These are phyloP conservation scores for Lachnellula arida DNA, from an alignment of 2,329 filamentous ascomycete genomes.

Conservation along the genomic window DNA sequence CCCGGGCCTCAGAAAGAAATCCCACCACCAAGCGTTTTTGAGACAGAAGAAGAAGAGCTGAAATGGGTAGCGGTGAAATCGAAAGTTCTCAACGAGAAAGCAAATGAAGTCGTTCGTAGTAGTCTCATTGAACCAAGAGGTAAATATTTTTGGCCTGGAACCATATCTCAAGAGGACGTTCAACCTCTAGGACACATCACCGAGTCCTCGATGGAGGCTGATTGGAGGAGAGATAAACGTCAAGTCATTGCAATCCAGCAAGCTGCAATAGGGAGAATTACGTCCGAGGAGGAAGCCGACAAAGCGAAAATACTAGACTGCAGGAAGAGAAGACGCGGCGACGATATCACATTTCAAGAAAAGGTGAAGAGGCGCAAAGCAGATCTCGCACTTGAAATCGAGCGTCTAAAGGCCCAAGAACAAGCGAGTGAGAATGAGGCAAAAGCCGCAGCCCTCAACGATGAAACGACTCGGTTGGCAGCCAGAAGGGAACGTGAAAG, in stretches of 20 bases:
- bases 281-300: not conserved
- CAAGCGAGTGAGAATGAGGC: not conserved
- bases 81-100: not conserved
- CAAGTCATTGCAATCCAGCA: not conserved
- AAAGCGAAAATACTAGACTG: not conserved
- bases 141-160: not conserved
- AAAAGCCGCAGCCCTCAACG: not conserved
- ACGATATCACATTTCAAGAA: not conserved
- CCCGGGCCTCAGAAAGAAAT: not conserved
- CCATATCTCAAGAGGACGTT: not conserved
- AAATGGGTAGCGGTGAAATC: not conserved
- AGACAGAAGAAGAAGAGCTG: not conserved
- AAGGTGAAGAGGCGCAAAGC: not conserved
- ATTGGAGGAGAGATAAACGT: not conserved
- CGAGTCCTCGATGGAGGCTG: not conserved
- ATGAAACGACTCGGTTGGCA: not conserved
- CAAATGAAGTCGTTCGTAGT: not conserved
- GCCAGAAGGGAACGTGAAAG: not conserved
- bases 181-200: not conserved
- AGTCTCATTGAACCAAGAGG: not conserved
- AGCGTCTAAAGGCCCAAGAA: not conserved
- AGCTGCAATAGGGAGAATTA: not conserved
- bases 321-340: not conserved
- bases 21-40: not conserved
- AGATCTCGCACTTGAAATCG: not conserved